Conservation (phyloP, 2,329 filamentous ascomycete genomes). For the Fusarium pseudonygamai region DNA sequence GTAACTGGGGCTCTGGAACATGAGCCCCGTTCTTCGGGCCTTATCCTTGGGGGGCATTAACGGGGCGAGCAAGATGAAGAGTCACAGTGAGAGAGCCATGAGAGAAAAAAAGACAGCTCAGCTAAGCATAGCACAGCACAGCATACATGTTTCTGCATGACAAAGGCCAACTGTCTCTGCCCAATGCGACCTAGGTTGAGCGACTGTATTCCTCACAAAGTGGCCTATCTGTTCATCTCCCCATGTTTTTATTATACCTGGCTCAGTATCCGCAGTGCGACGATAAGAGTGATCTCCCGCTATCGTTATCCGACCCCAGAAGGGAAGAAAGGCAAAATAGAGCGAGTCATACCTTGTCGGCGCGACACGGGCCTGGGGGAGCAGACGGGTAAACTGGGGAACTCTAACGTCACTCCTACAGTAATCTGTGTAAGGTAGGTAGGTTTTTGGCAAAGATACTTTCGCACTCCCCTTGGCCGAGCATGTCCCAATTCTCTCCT, state of each 20-base stretch:
- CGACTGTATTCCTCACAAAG: not conserved
- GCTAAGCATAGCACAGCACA: constrained; percentile 9
- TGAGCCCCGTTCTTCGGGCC: constrained; percentile 39
- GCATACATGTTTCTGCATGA: not conserved
- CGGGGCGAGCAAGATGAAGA: constrained; percentile 32
- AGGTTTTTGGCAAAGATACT: not conserved
- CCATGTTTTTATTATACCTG: not conserved
- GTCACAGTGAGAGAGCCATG: constrained; percentile 6
- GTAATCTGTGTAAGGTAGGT: too few species aligned
- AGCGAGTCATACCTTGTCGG: constrained; percentile 36
- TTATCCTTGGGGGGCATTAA: constrained; percentile 36
- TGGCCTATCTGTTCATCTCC: constrained; percentile 7
- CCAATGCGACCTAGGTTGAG: not conserved
- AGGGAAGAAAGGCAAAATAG: constrained; percentile 25
- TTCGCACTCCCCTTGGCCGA: constrained; percentile 17
- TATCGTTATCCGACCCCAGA: constrained; percentile 30
- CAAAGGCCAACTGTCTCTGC: constrained; percentile 15
- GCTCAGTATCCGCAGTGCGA: constrained; percentile 7
- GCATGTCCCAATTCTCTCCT: constrained; percentile 25
- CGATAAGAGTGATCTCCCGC: constrained; percentile 33
- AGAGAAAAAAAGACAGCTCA: constrained; percentile 13
- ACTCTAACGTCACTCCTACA: constrained; percentile 21
- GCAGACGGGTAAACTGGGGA: constrained; percentile 33
- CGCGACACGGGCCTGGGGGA: constrained; percentile 24
- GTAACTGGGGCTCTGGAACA: constrained; percentile 35